phyloP scores from a whole-genome alignment of 331 rosid species.

The Stylosanthes scabra region DNA sequence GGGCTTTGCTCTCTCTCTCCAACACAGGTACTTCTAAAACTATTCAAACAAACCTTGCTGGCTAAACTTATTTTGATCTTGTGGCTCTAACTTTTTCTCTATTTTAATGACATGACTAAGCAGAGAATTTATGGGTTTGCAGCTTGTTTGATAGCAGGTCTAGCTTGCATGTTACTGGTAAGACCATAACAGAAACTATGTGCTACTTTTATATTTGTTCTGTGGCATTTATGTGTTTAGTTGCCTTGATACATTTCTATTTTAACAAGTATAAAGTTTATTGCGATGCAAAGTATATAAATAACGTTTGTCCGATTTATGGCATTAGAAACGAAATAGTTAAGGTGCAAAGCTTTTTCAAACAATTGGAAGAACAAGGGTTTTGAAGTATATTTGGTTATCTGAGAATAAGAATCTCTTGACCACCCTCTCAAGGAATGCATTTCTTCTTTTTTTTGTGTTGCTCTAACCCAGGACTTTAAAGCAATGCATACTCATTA shows the following conservation, averaged over 20 bases:
- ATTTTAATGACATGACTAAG: slow-evolving; percentile 38
- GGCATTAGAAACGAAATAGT: neutral
- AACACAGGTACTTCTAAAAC: slow-evolving; percentile 63
- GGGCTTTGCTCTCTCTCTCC: slow-evolving; percentile 67
- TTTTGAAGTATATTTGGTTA: no score
- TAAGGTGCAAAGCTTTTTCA: slow-evolving; percentile 13
- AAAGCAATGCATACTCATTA: no score
- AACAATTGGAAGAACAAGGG: slow-evolving; percentile 35
- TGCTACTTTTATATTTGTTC: neutral
- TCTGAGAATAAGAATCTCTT: neutral
- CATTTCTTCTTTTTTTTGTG: neutral
- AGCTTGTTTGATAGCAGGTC: slow-evolving; percentile 74
- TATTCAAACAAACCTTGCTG: neutral
- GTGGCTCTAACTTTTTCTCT: slow-evolving; percentile 28
- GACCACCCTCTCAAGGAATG: no score
- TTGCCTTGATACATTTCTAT: slow-evolving; percentile 9
- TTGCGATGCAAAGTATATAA: neutral
- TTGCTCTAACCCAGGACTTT: no score
- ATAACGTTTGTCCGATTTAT: slow-evolving; percentile 8
- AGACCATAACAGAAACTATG: slow-evolving; percentile 52
- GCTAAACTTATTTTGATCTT: slow-evolving; percentile 23
- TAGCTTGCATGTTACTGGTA: slow-evolving; percentile 84
- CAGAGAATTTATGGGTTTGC: slow-evolving; percentile 93
- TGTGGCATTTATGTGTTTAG: neutral
- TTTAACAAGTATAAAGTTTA: neutral